Percentiles rank a stretch among this genome's conserved stretches.
Conservation (phyloP, 345 rosid species). For the Hibiscus syriacus region DNA sequence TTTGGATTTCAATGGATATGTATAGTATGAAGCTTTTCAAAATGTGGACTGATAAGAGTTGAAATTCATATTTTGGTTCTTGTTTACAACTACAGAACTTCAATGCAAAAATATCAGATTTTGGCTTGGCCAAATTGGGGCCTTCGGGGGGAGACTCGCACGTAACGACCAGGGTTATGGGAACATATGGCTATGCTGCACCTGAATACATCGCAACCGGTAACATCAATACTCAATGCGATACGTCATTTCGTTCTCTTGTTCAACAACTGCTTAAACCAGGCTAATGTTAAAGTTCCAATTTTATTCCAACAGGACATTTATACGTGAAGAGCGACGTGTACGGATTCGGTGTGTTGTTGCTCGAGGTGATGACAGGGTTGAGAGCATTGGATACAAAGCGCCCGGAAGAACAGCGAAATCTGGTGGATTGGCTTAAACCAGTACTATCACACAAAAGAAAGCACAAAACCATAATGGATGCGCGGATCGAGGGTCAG, state of each 20-base stretch:
- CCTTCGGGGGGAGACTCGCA: conserved; percentile 50
- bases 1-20: background rate
- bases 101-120: conserved; percentile 60
- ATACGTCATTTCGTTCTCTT: background rate
- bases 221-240: background rate
- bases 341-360: conserved; percentile 60
- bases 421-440: conserved; percentile 48
- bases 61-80: background rate
- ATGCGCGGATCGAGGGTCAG: conserved; percentile 41
- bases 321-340: conserved; percentile 67
- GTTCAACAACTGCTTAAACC: background rate
- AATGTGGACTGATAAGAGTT: background rate
- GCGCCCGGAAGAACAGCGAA: conserved; percentile 37
- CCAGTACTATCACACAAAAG: conserved; percentile 32
- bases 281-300: background rate
- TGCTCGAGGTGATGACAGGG: conserved; percentile 56
- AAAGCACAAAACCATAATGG: conserved; percentile 40
- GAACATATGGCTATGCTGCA: conserved; percentile 52
- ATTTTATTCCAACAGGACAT: conserved; percentile 33
- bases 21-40: background rate
- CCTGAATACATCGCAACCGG: conserved; percentile 71
- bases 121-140: conserved; percentile 65
- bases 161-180: conserved; percentile 33
- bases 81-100: conserved; percentile 23
- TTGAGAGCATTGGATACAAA: conserved; percentile 32